phyloP scores from a whole-genome alignment of 139 green algal genomes.

The Limnomonas spitsbergensis region DNA sequence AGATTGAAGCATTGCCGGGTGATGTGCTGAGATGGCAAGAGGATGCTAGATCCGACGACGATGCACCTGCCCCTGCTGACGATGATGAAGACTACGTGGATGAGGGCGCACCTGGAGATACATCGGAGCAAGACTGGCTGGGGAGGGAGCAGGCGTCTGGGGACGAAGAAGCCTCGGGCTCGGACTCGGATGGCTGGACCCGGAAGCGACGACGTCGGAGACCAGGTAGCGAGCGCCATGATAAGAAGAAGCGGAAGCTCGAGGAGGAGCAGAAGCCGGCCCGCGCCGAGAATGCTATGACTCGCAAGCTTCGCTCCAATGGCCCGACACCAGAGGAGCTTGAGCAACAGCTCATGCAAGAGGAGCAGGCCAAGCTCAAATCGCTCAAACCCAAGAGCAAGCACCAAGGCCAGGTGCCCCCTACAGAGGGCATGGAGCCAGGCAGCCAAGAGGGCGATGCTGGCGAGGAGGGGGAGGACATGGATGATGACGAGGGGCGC shows the following conservation, averaged over 20 bases:
- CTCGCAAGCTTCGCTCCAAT: constrained; percentile 11
- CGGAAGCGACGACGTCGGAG: not conserved
- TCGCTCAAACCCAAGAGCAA: too few relatives aligned
- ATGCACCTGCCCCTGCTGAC: not conserved
- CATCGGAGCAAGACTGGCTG: too few relatives aligned
- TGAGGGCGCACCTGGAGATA: not conserved
- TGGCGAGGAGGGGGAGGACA: not conserved
- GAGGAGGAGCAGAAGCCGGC: not conserved
- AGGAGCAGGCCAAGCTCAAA: not conserved
- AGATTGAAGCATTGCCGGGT: too few relatives aligned
- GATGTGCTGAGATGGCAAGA: not conserved
- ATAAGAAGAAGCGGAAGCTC: not conserved
- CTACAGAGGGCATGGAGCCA: not conserved
- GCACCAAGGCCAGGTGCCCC: not conserved
- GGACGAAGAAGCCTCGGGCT: not conserved
- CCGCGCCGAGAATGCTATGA: not conserved
- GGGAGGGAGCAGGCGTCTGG: not conserved
- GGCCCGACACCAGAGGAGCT: not conserved
- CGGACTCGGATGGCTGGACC: not conserved
- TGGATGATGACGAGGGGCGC: constrained; percentile 1
- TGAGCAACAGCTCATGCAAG: not conserved
- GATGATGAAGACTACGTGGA: not conserved
- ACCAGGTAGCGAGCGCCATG: not conserved
- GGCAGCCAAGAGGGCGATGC: not conserved
- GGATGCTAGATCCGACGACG: not conserved